phyloP scores from a whole-genome alignment of 352 stramenopile genomes.

The Pythium pyrilobum region DNA sequence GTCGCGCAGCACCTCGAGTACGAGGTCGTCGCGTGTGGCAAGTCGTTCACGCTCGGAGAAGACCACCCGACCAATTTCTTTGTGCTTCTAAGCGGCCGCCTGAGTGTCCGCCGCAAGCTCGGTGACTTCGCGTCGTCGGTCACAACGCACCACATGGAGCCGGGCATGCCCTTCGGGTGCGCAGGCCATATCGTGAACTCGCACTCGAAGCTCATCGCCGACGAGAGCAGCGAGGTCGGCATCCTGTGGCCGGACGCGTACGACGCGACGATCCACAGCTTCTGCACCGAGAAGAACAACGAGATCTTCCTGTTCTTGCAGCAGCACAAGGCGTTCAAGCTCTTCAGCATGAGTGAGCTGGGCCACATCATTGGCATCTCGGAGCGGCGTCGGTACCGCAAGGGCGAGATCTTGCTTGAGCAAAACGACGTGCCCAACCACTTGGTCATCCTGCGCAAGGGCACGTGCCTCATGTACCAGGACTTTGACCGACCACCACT shows the following conservation, averaged over 20 bases:
- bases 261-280: slow-evolving; percentile 42
- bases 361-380: slow-evolving; percentile 72
- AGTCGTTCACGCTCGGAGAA: slow-evolving; percentile 49
- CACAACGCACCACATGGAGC: slow-evolving; percentile 61
- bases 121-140: slow-evolving; percentile 54
- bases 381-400: slow-evolving; percentile 58
- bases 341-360: slow-evolving; percentile 56
- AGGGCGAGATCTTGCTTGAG: slow-evolving; percentile 53
- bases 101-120: slow-evolving; percentile 55
- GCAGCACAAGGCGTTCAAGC: slow-evolving; percentile 55
- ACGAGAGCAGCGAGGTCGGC: slow-evolving; percentile 60
- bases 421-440: slow-evolving; percentile 53
- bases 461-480: slow-evolving; percentile 58
- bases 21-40: slow-evolving; percentile 59
- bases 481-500: slow-evolving; percentile 54
- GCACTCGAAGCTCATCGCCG: slow-evolving; percentile 48
- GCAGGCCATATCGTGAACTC: slow-evolving; percentile 42
- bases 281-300: slow-evolving; percentile 56
- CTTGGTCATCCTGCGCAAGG: slow-evolving; percentile 59
- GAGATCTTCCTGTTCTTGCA: slow-evolving; percentile 65
- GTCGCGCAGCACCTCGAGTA: slow-evolving; percentile 56
- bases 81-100: slow-evolving; percentile 44
- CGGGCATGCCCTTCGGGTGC: slow-evolving; percentile 53
- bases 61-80: slow-evolving; percentile 65
- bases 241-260: slow-evolving; percentile 62